phyloP scores from a whole-genome alignment of 2,329 filamentous ascomycete genomes.

The Cryphonectria naterciae region DNA sequence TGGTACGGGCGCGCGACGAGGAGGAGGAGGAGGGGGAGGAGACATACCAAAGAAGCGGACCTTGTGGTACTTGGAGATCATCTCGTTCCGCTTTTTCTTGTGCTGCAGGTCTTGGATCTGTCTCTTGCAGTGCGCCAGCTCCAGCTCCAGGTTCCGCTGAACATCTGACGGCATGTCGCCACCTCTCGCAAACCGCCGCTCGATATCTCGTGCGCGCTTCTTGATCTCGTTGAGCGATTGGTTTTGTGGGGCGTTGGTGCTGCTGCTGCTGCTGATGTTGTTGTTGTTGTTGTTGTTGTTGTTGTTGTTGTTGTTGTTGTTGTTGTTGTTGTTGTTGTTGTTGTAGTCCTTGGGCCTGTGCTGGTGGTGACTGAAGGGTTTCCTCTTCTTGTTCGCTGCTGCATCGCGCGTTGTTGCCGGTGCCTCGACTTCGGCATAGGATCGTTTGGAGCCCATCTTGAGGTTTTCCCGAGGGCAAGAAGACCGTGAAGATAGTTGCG shows the following conservation, averaged over 20 bases:
- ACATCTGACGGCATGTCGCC: slow-evolving; percentile 69
- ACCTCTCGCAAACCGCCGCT: slow-evolving; percentile 64
- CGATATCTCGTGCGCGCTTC: slow-evolving; percentile 72
- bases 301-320: slow-evolving; percentile 39
- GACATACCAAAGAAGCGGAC: slow-evolving; percentile 78
- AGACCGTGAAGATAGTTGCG: background rate
- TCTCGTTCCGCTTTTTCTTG: slow-evolving; percentile 66
- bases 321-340: slow-evolving; percentile 31
- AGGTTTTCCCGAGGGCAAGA: background rate
- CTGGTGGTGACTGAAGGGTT: slow-evolving; percentile 42
- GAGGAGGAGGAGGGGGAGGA: background rate
- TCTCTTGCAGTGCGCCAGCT: slow-evolving; percentile 67
- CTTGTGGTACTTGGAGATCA: slow-evolving; percentile 83
- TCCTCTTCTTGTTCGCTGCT: slow-evolving; percentile 33
- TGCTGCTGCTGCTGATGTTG: slow-evolving; percentile 35
- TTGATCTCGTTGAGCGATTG: slow-evolving; percentile 52
- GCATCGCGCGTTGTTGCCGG: slow-evolving; percentile 26
- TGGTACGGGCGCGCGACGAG: background rate
- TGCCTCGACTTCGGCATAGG: slow-evolving; percentile 34
- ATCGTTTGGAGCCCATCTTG: slow-evolving; percentile 39
- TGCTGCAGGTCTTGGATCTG: slow-evolving; percentile 64
- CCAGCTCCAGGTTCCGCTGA: slow-evolving; percentile 71
- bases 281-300: slow-evolving; percentile 39
- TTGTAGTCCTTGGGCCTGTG: slow-evolving; percentile 50
- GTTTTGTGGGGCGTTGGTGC: slow-evolving; percentile 50